Base-by-base conservation (phyloP, 371 early-diverging fungal genomes). In the Nosema muscidifuracis region DNA sequence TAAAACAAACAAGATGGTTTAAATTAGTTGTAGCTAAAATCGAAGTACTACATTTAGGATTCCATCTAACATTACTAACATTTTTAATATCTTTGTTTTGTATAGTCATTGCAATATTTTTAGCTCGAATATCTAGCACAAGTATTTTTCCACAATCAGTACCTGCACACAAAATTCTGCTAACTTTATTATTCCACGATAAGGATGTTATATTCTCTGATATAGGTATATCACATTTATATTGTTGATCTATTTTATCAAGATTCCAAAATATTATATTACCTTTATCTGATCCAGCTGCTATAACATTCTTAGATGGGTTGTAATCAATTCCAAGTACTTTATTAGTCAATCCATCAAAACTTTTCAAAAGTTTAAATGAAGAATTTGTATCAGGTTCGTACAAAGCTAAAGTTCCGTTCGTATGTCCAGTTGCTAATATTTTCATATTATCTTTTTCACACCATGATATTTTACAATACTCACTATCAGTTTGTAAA, bases 381-480 rank as follows among this genome's bases (percentile, higher is more conserved):
- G 47, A 62, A 7, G 36, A 4, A 26, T 72, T 66, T 24, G 62
- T 65, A n/a, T 63, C 56, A 1, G 76, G 61, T 28, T 67, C 60
- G 65, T 73, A 78, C 3, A 78, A 10, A 1, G 69, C 68, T n/a
- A 81, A 43, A 13, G 67, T 63, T 16, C 80, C 81, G 55, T 80
- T 74, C 20, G 81, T 80, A 15, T 75, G 67, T 15, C 81, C 83
- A 43, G 70, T 67, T 10, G 75, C 83, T n/a, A 81, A n/a, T 64
- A 75, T 69, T 18, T 55, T 36, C 4, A 38, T 42, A 26, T 61
- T 68, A 12, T 43, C 61, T 43, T 65, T 69, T 26, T 74, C 71
- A 43, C 81, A 80, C 83, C 83, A 83, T 36, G 57, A 55, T 24
- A 83, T 30, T 30, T 64, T 77, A 66, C 77, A 83, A 71, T 80